These are phyloP conservation scores for Arabis alpina DNA, from an alignment of 345 rosid genomes.

Conservation along the genomic window DNA sequence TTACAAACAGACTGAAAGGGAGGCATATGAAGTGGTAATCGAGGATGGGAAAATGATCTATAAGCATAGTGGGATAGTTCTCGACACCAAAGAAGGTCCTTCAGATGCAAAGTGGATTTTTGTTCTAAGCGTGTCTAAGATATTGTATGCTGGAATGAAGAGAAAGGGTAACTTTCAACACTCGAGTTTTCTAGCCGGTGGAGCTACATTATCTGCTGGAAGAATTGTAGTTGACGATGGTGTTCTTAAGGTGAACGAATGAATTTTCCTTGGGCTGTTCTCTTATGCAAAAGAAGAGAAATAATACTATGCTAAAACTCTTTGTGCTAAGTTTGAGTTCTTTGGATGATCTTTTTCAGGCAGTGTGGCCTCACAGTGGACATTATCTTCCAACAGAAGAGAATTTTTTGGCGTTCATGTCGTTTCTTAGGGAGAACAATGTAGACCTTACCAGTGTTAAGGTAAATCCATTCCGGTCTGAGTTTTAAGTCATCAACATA, in stretches of 20 bases:
- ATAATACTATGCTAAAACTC: background rate
- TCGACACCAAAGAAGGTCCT: constrained; percentile 65
- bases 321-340: constrained; percentile 32
- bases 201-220: constrained; percentile 91
- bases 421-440: constrained; percentile 64
- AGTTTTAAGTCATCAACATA: background rate
- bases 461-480: constrained; percentile 46
- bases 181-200: constrained; percentile 92
- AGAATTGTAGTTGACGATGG: constrained; percentile 72
- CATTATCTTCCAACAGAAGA: constrained; percentile 97
- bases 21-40: constrained; percentile 61
- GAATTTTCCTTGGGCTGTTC: background rate
- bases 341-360: constrained; percentile 47
- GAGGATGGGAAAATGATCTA: constrained; percentile 57
- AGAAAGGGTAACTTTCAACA: constrained; percentile 87
- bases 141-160: constrained; percentile 70
- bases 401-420: constrained; percentile 77
- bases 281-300: constrained; percentile 24
- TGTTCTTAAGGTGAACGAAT: constrained; percentile 55
- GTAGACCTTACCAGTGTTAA: constrained; percentile 70
- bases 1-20: constrained; percentile 64
- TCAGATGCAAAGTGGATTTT: constrained; percentile 85
- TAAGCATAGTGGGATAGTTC: constrained; percentile 58
- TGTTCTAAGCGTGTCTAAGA: constrained; percentile 75
- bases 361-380: constrained; percentile 97